Base-by-base conservation (phyloP, 371 early-diverging fungal species). In the Apophysomyces variabilis region DNA sequence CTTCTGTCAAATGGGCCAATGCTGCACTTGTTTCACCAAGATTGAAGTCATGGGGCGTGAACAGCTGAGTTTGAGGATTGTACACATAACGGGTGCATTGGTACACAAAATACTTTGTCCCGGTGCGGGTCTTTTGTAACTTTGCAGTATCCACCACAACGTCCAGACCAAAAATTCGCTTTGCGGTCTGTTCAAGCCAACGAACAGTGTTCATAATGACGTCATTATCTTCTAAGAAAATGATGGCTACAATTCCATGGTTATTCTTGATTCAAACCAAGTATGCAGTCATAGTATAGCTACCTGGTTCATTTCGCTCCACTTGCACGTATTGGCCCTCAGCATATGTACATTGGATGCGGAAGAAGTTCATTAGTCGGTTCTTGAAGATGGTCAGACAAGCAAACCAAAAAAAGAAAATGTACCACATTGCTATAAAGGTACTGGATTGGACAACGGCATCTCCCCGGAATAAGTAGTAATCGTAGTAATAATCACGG, bases 61-160 rank as follows among this genome's bases (percentile, higher is more conserved):
- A 93, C 26, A 74, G 65, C 16, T 75, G 70, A 2, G 74, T 67
- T 32, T 75, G 73, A 0, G 73, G 77, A 60, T 88, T 78, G 59
- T 76, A 85, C 12, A 92, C 85, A 72, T 89, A 93, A 26, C 94
- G 89, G 13, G 91, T 87, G 71, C 92, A 92, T 62, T 92, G 92
- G 71, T 88, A 90, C 14, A 82, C 83, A 71, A 93, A 90, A 77
- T 84, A 93, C 39, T 74, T 74, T 4, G 83, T 81, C n/a, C 87
- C 87, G 26, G 75, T 68, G 7, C 72, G 68, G 9, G 92, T 91
- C 21, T 71, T 65, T 26, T 73, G 62, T 11, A 91, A 64, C 3
- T 45, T 58, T n/a, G 76, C 68, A 7, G 86, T 80, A 9, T 69
- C 70, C 21, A 85, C 77, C 8, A 75, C 69, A 13, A 79, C 77